Evolutionary conservation across 192 early-diverging fungal species (phyloP), one percentile per base, ranked within the genome.

Genomic region (Coemansia sp.): DNA sequence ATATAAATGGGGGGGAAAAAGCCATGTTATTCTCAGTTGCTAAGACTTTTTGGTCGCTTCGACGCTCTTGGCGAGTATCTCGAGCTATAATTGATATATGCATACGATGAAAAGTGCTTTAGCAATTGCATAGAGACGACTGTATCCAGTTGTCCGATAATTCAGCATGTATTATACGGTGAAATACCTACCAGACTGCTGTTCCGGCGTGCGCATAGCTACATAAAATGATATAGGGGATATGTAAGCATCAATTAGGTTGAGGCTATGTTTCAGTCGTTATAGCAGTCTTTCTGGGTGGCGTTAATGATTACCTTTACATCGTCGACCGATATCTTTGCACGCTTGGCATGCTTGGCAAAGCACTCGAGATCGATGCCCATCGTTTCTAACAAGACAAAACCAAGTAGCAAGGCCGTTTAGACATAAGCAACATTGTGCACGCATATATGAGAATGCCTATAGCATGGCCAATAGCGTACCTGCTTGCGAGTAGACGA

Each of bases 271-370:
- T 2, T 6, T 58, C 27, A 31, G 14, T 4, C 14, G 15, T 10
- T 42, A 42, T 42, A 42, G 39, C 14, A 42, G 39, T 4, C 39
- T 42, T 42, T 42, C 39, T 4, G 11, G 12, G 15, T 42, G 4
- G 39, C 39, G 15, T 7, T 3, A 12, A 15, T n/a, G 21, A 51
- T 27, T 58, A 72, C 70, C 71, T 75, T 75, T 2, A 82, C 79
- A 39, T 82, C 79, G 41, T 82, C 79, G 9, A 76, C 74, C 0
- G 79, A 74, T 39, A 82, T 75, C 62, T 76, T 82, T 55, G 79
- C 74, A n/a, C 79, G 74, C 51, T 70, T 69, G 11, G 74, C 79
- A 42, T 82, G 79, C 70, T 66, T 72, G 50, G 79, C 79, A 82
- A 82, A 82, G 68, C 64, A 51, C 58, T 82, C 79, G 64, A 82